phyloP scores from a whole-genome alignment of 805 yeast genomes.

The Gaillardinia entomophila region DNA sequence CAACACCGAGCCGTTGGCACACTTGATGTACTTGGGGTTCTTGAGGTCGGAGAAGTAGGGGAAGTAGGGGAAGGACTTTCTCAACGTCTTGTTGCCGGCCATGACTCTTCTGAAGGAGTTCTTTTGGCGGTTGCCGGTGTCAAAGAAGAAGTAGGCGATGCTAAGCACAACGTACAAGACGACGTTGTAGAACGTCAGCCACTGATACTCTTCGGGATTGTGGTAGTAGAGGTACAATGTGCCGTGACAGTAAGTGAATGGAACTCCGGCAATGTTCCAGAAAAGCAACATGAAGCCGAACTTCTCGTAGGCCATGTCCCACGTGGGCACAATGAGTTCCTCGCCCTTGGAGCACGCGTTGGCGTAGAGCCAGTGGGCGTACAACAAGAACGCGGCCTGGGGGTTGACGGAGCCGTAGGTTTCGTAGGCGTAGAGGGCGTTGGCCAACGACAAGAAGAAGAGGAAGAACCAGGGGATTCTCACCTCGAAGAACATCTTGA shows the following conservation, averaged over 20 bases:
- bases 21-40: conserved; percentile 79
- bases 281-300: conserved; percentile 98
- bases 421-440: conserved; percentile 75
- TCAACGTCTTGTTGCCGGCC: conserved; percentile 69
- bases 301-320: conserved; percentile 99
- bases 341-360: conserved; percentile 98
- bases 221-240: conserved; percentile 79
- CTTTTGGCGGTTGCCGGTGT: conserved; percentile 92
- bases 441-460: conserved; percentile 68
- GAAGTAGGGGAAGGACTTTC: conserved; percentile 91
- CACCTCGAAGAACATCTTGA: conserved; percentile 96
- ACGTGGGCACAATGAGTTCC: conserved; percentile 92
- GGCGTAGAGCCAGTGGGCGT: conserved; percentile 92
- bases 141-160: conserved; percentile 85
- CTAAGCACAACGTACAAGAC: conserved; percentile 52
- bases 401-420: conserved; percentile 72
- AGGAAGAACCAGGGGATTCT: conserved; percentile 95
- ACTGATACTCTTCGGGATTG: conserved; percentile 74
- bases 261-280: conserved; percentile 99
- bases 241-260: conserved; percentile 95
- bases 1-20: conserved; percentile 78
- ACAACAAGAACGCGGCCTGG: conserved; percentile 64
- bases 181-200: conserved; percentile 59
- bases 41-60: conserved; percentile 79
- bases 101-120: conserved; percentile 80